Conservation (phyloP, 1,284 basidiomycete species). For the Cutaneotrichosporon spelunceum region DNA sequence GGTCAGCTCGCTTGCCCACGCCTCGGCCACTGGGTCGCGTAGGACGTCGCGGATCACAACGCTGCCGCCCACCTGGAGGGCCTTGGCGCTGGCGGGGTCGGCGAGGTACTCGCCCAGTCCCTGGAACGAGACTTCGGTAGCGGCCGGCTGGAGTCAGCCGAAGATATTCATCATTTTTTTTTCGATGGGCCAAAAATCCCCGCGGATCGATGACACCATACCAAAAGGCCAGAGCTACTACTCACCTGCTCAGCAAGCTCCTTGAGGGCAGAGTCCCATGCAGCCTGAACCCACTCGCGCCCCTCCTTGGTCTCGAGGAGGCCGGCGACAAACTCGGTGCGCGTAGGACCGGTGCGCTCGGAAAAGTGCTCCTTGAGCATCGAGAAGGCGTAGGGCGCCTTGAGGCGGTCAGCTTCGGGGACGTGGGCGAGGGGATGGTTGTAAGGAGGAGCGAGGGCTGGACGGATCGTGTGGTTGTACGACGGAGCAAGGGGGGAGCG, state of each 20-base stretch:
- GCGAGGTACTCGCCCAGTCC: constrained; percentile 29
- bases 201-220: neutral
- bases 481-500: constrained; percentile 24
- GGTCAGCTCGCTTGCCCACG: constrained; percentile 32
- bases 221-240: neutral
- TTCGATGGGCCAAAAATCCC: neutral
- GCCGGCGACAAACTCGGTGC: constrained; percentile 16
- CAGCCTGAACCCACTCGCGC: constrained; percentile 17
- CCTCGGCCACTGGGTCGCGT: constrained; percentile 36
- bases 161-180: neutral
- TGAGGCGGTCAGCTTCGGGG: constrained; percentile 14
- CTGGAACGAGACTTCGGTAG: constrained; percentile 37
- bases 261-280: constrained; percentile 17
- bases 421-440: constrained; percentile 16
- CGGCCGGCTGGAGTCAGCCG: constrained; percentile 9
- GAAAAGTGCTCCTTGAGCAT: constrained; percentile 10
- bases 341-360: constrained; percentile 4
- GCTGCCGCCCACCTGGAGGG: constrained; percentile 27
- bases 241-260: constrained; percentile 21
- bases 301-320: constrained; percentile 17
- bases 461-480: constrained; percentile 20
- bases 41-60: constrained; percentile 45
- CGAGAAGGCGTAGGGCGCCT: constrained; percentile 21
- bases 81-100: constrained; percentile 10
- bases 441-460: constrained; percentile 22